A percentile compares a stretch with the other conserved stretches of the same genome.
phyloP scores from a whole-genome alignment of 108 stramenopile species.

The Chaetoceros tenuissimus region DNA sequence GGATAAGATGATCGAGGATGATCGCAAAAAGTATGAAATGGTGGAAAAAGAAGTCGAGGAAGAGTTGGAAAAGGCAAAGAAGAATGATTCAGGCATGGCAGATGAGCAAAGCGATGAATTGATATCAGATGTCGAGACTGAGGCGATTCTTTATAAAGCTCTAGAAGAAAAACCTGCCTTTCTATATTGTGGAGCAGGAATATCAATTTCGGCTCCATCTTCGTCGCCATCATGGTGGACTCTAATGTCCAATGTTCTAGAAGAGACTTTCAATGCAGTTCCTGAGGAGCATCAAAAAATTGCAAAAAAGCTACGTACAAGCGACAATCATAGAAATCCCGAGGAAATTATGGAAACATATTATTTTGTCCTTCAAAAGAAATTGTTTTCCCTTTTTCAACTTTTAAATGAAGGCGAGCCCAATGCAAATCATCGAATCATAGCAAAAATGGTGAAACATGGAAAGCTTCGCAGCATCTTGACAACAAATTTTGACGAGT shows the following conservation, averaged over 20 bases:
- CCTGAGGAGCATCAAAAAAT: background rate
- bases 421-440: background rate
- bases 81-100: background rate
- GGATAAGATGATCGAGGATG: background rate
- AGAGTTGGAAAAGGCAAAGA: background rate
- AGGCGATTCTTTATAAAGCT: background rate
- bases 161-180: background rate
- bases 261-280: background rate
- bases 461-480: background rate
- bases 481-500: background rate
- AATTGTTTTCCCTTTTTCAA: background rate
- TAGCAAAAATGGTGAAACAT: background rate
- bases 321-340: background rate
- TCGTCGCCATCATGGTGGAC: background rate
- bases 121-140: background rate
- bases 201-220: background rate
- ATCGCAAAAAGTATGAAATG: background rate
- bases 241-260: background rate
- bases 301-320: background rate
- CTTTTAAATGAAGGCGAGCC: background rate
- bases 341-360: background rate
- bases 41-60: background rate
- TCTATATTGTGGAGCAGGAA: background rate
- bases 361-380: background rate
- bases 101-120: background rate